These are phyloP conservation scores for Ceratocystiopsis sp. DNA, from an alignment of 2,329 filamentous ascomycete species.

Conservation along the genomic window DNA sequence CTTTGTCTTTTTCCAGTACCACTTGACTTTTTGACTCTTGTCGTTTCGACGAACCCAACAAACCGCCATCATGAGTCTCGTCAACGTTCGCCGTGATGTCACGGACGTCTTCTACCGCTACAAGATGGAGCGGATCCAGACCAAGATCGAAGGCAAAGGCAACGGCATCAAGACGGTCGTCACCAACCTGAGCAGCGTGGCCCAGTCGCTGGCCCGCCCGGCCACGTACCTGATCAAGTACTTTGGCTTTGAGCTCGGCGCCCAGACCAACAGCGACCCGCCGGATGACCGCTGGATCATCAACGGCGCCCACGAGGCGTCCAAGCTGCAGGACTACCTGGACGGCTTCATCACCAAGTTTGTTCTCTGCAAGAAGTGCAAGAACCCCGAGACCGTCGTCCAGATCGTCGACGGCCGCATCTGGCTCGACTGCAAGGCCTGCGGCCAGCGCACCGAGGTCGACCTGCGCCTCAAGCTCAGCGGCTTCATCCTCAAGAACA, in stretches of 20 bases:
- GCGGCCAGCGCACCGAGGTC: constrained; percentile 80
- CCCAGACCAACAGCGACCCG: constrained; percentile 95
- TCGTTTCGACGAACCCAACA: constrained; percentile 6
- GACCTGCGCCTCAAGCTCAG: constrained; percentile 90
- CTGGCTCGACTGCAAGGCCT: constrained; percentile 94
- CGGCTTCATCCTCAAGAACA: constrained; percentile 93
- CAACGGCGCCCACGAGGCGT: constrained; percentile 90
- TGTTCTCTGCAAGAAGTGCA: constrained; percentile 98
- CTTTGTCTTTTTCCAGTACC: neutral
- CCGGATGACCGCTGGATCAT: constrained; percentile 99
- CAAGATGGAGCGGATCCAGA: constrained; percentile 98
- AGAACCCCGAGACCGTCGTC: constrained; percentile 96
- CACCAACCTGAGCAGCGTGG: constrained; percentile 90
- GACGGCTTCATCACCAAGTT: constrained; percentile 98
- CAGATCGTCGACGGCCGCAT: constrained; percentile 89
- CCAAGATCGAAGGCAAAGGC: constrained; percentile 98
- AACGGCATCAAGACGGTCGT: constrained; percentile 99
- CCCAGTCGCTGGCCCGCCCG: constrained; percentile 78
- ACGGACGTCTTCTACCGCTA: constrained; percentile 99
- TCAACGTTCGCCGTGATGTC: constrained; percentile 98
- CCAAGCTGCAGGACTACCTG: constrained; percentile 93
- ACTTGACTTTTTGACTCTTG: neutral
- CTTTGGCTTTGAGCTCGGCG: constrained; percentile 96
- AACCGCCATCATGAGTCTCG: constrained; percentile 71
- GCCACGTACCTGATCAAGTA: constrained; percentile 97